Percentiles rank a stretch among this genome's conserved stretches.
Conservation (phyloP, 2,329 filamentous ascomycete species). For the Domatiomyces catenatus region DNA sequence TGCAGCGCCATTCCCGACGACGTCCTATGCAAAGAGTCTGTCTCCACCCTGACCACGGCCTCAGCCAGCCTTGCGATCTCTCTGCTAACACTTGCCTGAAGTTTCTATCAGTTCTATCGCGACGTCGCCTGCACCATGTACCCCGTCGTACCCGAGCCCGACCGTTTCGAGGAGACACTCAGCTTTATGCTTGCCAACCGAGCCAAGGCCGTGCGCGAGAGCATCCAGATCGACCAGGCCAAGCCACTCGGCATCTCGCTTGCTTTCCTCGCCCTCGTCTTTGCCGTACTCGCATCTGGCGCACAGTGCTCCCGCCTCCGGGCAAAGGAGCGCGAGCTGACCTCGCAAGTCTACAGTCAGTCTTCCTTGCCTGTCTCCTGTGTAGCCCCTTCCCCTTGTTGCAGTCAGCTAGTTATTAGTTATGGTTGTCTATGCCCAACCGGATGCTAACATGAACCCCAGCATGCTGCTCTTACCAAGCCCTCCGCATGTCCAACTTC, state of each 20-base stretch:
- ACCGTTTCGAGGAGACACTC: constrained; percentile 39
- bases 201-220: constrained; percentile 25
- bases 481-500: constrained; percentile 48
- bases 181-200: constrained; percentile 39
- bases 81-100: constrained; percentile 14
- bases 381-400: no score
- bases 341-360: constrained; percentile 47
- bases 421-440: no score
- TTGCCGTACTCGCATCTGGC: constrained; percentile 47
- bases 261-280: constrained; percentile 44
- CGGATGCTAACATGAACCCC: constrained; percentile 17
- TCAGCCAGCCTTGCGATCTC: background rate
- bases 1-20: constrained; percentile 45
- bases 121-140: constrained; percentile 46
- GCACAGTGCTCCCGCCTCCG: constrained; percentile 44
- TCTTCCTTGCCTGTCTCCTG: constrained; percentile 5
- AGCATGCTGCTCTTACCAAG: constrained; percentile 52
- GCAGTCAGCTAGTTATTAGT: no score
- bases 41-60: constrained; percentile 1
- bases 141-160: constrained; percentile 43
- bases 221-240: constrained; percentile 27
- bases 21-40: constrained; percentile 38
- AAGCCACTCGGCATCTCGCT: constrained; percentile 40
- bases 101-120: constrained; percentile 42
- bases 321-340: constrained; percentile 45